Evolutionary conservation across 441 rosid species (phyloP).

Genomic region (Syzygium malaccense): DNA sequence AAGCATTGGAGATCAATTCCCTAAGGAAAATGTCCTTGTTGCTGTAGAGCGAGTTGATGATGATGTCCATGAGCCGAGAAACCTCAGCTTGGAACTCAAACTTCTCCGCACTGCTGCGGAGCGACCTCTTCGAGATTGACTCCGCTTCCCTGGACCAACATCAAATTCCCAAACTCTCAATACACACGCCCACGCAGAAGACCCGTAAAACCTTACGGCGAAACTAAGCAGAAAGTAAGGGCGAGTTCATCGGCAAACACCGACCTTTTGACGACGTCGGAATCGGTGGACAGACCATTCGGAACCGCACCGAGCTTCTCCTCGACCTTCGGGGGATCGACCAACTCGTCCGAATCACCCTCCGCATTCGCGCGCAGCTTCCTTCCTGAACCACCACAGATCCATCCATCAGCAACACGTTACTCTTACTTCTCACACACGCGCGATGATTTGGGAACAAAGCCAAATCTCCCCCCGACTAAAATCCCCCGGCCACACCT

Average conservation of each 20-base stretch:
- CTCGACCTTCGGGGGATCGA: constrained; percentile 88
- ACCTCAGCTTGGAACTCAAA: constrained; percentile 98
- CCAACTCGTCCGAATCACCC: constrained; percentile 39
- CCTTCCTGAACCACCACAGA: constrained; percentile 34
- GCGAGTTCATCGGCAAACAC: not conserved
- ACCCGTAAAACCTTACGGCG: not conserved
- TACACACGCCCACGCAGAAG: not conserved
- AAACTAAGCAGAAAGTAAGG: not conserved
- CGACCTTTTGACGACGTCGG: constrained; percentile 86
- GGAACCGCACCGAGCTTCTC: constrained; percentile 92
- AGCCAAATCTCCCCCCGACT: not conserved
- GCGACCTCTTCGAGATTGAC: constrained; percentile 80
- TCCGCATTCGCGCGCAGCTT: constrained; percentile 82
- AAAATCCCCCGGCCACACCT: not conserved
- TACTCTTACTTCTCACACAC: not conserved
- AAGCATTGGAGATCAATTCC: constrained; percentile 95
- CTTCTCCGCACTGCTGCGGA: constrained; percentile 80
- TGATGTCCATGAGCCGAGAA: constrained; percentile 92
- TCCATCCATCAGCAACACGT: constrained; percentile 3
- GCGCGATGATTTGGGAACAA: not conserved
- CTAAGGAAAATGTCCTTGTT: constrained; percentile 94
- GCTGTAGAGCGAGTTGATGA: constrained; percentile 94
- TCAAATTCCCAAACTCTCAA: not conserved
- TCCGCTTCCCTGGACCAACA: constrained; percentile 64
- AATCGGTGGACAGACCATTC: constrained; percentile 79